Evolutionary conservation across 306 rosid genomes (phyloP), one percentile per base, ranked within the genome.

Genomic region (Fagus sylvatica): DNA sequence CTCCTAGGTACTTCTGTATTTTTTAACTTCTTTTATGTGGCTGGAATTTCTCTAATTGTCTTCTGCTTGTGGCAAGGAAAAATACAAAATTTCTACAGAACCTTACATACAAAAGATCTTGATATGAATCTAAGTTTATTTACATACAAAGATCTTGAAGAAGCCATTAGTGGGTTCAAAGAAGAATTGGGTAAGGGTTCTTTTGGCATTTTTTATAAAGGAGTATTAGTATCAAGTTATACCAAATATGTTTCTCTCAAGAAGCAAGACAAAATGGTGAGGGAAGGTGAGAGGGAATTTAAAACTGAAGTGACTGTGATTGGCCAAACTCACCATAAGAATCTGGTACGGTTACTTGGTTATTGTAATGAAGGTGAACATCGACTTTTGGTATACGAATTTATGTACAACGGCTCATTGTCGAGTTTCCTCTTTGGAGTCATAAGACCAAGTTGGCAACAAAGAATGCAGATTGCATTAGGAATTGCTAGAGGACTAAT

Each of bases 201-300:
- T 65, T 65, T 65, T 65, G 70, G 70, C 15, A 65, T 22, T 16
- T 48, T 65, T 37, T 65, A 65, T 39, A 65, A 65, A 36, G 70
- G 70, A 12, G 70, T 65, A 65, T 2, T 65, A 17, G 49, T 17
- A 65, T 37, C 49, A n/a, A 19, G 48, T 37, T 65, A 37, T 39
- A 39, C 12, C 15, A 65, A 37, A 39, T 9, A 65, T 7, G 70
- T 65, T 36, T 48, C 49, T 7, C 30, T 65, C 28, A 65, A 65
- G 48, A 65, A 39, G 46, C 46, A 36, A 36, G 70, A 65, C 70
- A 37, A 65, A 11, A 0, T 65, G n/a, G 9, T 65, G 22, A 65
- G 17, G 30, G 70, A 65, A 36, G 70, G 70, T 36, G 70, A 65
- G 32, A 65, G n/a, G 70, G 70, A 65, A 39, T 65, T 65, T 48